These are phyloP conservation scores for Vigna hirtella DNA, from an alignment of 306 rosid species.

Conservation along the genomic window DNA sequence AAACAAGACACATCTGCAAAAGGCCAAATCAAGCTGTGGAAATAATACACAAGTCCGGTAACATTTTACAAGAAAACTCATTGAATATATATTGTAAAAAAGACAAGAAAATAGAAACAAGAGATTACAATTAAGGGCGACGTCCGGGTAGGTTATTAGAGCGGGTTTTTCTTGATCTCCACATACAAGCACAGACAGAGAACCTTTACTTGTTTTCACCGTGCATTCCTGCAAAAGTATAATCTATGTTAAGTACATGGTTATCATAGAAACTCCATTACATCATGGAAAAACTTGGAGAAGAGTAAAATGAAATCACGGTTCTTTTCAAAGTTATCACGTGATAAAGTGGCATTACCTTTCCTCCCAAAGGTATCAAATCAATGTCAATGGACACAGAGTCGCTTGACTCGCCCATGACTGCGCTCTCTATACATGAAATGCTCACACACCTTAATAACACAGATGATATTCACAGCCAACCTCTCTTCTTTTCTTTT, in stretches of 20 bases:
- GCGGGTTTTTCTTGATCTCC: conserved; percentile 95
- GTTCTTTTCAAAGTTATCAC: neutral
- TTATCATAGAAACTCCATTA: conserved; percentile 8
- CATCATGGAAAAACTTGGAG: neutral
- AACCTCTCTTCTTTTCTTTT: neutral
- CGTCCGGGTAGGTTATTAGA: conserved; percentile 82
- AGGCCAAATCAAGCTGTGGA: conserved; percentile 6
- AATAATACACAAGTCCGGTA: neutral
- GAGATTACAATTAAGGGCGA: conserved; percentile 81
- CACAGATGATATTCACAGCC: neutral
- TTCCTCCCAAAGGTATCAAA: conserved; percentile 76
- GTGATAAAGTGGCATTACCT: conserved; percentile 48
- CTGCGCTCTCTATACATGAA: conserved; percentile 38
- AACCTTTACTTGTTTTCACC: conserved; percentile 87
- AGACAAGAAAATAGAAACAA: conserved; percentile 12
- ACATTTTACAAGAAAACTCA: no score
- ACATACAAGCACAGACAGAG: conserved; percentile 76
- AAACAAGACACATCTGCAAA: conserved; percentile 80
- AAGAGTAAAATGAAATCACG: neutral
- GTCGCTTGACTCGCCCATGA: conserved; percentile 77
- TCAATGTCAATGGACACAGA: conserved; percentile 81
- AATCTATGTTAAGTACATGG: conserved; percentile 1
- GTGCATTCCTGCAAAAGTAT: conserved; percentile 62
- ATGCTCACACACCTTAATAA: neutral
- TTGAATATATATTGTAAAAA: no score